Percentiles rank a stretch among this genome's conserved stretches.
These are phyloP conservation scores for Lecanicillium sp. DNA, from an alignment of 2,329 filamentous ascomycete species.

Conservation along the genomic window DNA sequence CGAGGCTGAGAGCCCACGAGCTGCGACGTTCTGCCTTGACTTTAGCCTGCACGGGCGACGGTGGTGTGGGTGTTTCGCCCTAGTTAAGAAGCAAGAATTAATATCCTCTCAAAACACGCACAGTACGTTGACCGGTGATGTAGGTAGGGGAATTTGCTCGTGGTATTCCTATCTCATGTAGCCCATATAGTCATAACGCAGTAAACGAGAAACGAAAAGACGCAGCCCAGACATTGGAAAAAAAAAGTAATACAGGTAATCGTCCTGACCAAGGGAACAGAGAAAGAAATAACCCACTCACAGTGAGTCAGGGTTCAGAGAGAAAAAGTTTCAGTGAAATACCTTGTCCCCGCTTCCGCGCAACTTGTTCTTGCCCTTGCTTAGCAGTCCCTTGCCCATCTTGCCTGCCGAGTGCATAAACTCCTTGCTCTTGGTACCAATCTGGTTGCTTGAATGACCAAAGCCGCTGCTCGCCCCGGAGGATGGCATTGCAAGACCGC, in stretches of 20 bases:
- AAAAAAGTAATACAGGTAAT: slow-evolving; percentile 9
- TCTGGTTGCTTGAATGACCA: slow-evolving; percentile 50
- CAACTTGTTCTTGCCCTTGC: slow-evolving; percentile 83
- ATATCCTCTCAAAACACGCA: slow-evolving; percentile 22
- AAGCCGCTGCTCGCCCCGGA: slow-evolving; percentile 37
- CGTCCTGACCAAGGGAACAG: slow-evolving; percentile 8
- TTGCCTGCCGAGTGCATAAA: slow-evolving; percentile 80
- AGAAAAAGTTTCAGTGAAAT: slow-evolving; percentile 58
- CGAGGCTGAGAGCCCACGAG: slow-evolving; percentile 36
- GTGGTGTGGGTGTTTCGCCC: slow-evolving; percentile 26
- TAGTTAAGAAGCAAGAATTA: slow-evolving; percentile 28
- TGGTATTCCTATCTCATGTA: slow-evolving; percentile 35
- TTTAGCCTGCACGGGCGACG: slow-evolving; percentile 22
- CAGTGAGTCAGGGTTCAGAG: slow-evolving; percentile 11
- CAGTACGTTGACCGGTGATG: slow-evolving; percentile 11
- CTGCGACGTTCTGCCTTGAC: slow-evolving; percentile 31
- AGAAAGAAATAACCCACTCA: slow-evolving; percentile 12
- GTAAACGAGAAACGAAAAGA: slow-evolving; percentile 17
- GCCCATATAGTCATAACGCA: slow-evolving; percentile 25
- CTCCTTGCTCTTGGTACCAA: slow-evolving; percentile 82
- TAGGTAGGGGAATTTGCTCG: slow-evolving; percentile 22
- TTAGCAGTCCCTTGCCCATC: slow-evolving; percentile 84
- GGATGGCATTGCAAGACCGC: slow-evolving; percentile 25
- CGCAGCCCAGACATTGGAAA: slow-evolving; percentile 7
- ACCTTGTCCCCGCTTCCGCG: slow-evolving; percentile 73